Evolutionary conservation across 768 basidiomycete species (phyloP), one percentile per base, ranked within the genome.

Genomic region (Ramaria sp.): DNA sequence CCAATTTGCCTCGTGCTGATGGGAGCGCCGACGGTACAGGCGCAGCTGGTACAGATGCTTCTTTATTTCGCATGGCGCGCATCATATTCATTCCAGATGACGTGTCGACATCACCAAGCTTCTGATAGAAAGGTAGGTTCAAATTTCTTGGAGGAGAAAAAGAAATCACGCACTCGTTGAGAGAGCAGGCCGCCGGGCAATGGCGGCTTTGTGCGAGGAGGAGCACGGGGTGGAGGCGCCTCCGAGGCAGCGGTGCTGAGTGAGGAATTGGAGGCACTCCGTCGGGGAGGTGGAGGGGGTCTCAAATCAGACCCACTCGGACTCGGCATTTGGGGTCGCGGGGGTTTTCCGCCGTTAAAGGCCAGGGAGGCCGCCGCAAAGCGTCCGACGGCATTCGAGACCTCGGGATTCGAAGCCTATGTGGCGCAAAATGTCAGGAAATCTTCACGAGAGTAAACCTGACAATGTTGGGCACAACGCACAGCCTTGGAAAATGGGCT

Each of bases 101-200:
- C 41, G 75, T 75, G 66, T 83, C 78, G 22, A 84, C 71, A 58
- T 79, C 74, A n/a, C 80, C 81, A 53, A 84, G 74, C 77, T 74
- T 79, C 83, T 84, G 61, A 31, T 7, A 13, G 52, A 9, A 7
- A n/a, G n/a, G n/a, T n/a, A n/a, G n/a, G n/a, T n/a, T n/a, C n/a
- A n/a, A n/a, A n/a, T n/a, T n/a, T n/a, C 6, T 53, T 11, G 4
- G 24, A 4, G 10, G 38, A 24, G 51, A n/a, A 24, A 4, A 30
- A 30, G 20, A 34, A 22, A 30, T 33, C 62, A 39, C 41, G 30
- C 51, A 66, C 67, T 58, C 62, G 65, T 9, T 59, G 52, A 22
- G 57, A 51, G 37, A 65, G 46, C 10, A 67, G 63, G 57, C 58
- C 52, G 19, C 27, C 15, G 15, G 57, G 15, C 11, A 22, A 31